Conservation (phyloP, 768 basidiomycete genomes). For the Guyanaporus albipodus region DNA sequence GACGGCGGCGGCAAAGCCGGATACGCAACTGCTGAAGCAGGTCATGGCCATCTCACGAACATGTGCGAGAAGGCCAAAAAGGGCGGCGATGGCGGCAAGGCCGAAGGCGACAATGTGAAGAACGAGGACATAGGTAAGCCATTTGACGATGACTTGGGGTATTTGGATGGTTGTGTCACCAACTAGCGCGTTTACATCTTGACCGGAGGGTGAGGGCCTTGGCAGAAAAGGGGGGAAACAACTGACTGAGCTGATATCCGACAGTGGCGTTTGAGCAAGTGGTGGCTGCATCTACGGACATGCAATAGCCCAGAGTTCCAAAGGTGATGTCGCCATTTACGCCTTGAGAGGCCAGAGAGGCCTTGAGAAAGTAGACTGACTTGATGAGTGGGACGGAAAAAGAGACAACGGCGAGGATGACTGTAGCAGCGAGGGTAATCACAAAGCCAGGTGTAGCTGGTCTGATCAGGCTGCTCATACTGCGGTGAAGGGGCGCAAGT, state of each 20-base stretch:
- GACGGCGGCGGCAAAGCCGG: conserved; percentile 74
- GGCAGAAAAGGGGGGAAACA: background rate
- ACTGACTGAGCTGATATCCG: conserved; percentile 85
- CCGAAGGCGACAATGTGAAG: conserved; percentile 86
- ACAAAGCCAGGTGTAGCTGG: conserved; percentile 91
- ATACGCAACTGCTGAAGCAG: conserved; percentile 77
- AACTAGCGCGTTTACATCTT: conserved; percentile 81
- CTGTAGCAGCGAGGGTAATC: conserved; percentile 73
- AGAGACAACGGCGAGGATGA: conserved; percentile 78
- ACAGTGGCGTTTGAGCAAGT: conserved; percentile 78
- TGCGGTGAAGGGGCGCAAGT: background rate
- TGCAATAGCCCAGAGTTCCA: conserved; percentile 88
- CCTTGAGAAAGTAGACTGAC: conserved; percentile 85
- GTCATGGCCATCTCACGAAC: conserved; percentile 83
- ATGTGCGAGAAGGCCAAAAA: conserved; percentile 87
- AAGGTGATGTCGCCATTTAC: conserved; percentile 67
- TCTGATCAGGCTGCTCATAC: conserved; percentile 61
- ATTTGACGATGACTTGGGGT: conserved; percentile 82
- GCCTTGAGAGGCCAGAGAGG: conserved; percentile 47
- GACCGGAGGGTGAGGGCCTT: conserved; percentile 7
- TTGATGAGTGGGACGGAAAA: conserved; percentile 92
- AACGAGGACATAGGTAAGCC: conserved; percentile 92
- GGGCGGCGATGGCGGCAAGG: conserved; percentile 61
- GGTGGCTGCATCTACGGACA: conserved; percentile 48
- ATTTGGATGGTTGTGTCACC: conserved; percentile 70